Evolutionary conservation across 2,329 filamentous ascomycete genomes (phyloP), one percentile per base, ranked within the genome.

Genomic region (Dactylellina haptotyla): DNA sequence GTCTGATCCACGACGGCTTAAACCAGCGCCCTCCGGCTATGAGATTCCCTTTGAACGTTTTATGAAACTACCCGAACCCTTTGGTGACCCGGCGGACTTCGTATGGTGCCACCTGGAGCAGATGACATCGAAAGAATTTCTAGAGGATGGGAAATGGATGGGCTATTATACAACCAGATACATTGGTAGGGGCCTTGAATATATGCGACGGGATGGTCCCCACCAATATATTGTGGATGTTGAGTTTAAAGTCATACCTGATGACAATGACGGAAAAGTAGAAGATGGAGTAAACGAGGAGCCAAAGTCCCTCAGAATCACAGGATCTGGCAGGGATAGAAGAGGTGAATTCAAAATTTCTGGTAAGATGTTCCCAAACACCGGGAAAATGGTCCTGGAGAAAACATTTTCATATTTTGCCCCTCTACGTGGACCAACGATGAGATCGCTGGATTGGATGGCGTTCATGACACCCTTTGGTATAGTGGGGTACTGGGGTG

Each of bases 381-480:
- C 69, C 2, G 69, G 61, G 14, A 73, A 65, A 45, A 20, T 73
- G 14, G 16, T 56, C 1, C n/a, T 73, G 3, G 57, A 25, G 18
- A 73, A 73, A 30, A 23, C 20, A 6, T 73, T n/a, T n/a, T n/a
- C n/a, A 73, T n/a, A n/a, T n/a, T 32, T 37, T 4, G 14, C 28
- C 45, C 26, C 8, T 20, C 1, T 30, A 39, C 8, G 34, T 37
- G 14, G 39, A 16, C 43, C n/a, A n/a, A n/a, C n/a, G n/a, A n/a
- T n/a, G n/a, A n/a, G n/a, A n/a, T n/a, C n/a, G n/a, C 66, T 61
- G 69, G 26, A 65, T 16, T 66, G 61, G 69, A 26, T 57, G 5
- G 39, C 8, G 4, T 73, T 73, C 10, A 73, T 73, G 69, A 73
- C 69, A 4, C 69, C 69, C 8, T 73, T 73, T 32, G 69, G 69